Evolutionary conservation across 768 basidiomycete species (phyloP).

Genomic region (Collybia sordida): DNA sequence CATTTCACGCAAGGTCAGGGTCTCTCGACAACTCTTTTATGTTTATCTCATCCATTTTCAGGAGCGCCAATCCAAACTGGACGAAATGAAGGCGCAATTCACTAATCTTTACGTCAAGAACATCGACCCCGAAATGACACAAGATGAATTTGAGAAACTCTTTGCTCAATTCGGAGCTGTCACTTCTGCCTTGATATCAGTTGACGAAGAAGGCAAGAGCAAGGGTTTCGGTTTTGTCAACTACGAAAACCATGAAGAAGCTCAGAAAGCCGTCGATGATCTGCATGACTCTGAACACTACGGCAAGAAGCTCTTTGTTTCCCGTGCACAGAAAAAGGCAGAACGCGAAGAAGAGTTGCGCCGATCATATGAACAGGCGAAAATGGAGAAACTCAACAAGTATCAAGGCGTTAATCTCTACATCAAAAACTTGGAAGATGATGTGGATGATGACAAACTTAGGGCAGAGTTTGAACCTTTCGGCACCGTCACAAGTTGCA

Average conservation of each 20-base stretch:
- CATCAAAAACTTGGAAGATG: slow-evolving; percentile 99
- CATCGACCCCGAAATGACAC: slow-evolving; percentile 77
- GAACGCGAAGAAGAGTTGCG: slow-evolving; percentile 98
- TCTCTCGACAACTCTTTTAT: neutral
- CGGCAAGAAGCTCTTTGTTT: slow-evolving; percentile 90
- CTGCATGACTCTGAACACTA: slow-evolving; percentile 85
- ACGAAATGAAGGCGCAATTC: slow-evolving; percentile 96
- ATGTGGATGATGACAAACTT: slow-evolving; percentile 96
- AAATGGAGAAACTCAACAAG: slow-evolving; percentile 97
- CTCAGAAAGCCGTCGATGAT: slow-evolving; percentile 83
- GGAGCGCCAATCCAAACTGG: slow-evolving; percentile 98
- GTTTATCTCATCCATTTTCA: slow-evolving; percentile 20
- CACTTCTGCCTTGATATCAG: slow-evolving; percentile 84
- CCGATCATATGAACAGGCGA: slow-evolving; percentile 90
- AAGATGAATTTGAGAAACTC: slow-evolving; percentile 83
- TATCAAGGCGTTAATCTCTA: slow-evolving; percentile 99
- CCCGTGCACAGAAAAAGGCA: slow-evolving; percentile 96
- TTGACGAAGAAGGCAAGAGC: slow-evolving; percentile 88
- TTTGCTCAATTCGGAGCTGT: slow-evolving; percentile 79
- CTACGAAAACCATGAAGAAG: slow-evolving; percentile 90
- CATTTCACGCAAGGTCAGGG: slow-evolving; percentile 86
- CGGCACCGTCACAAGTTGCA: slow-evolving; percentile 96
- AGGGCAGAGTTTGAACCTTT: slow-evolving; percentile 95
- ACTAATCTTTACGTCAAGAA: slow-evolving; percentile 99
- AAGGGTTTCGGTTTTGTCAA: slow-evolving; percentile 99